Evolutionary conservation across 2,329 filamentous ascomycete species (phyloP).

Genomic region (Pseudocercospora fuligena): DNA sequence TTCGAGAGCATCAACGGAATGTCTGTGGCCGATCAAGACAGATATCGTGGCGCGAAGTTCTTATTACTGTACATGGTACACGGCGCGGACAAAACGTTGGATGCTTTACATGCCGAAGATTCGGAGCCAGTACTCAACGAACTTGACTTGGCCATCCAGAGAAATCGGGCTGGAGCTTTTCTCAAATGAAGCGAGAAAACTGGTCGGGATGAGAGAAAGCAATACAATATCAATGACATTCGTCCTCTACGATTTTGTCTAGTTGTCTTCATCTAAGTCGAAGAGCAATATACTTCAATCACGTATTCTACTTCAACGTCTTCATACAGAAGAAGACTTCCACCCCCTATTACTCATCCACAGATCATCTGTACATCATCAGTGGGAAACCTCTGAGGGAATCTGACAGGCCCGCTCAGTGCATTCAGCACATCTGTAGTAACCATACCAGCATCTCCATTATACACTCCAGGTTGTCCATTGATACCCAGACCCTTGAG

Average conservation of each 20-base stretch:
- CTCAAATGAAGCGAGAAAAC: background rate
- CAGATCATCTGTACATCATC: too few relatives aligned
- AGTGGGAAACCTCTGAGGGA: too few relatives aligned
- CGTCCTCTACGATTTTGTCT: background rate
- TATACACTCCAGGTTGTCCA: too few relatives aligned
- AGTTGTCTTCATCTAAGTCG: too few relatives aligned
- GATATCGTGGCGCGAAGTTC: slow-evolving; percentile 26
- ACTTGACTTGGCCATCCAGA: slow-evolving; percentile 16
- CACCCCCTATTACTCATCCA: too few relatives aligned
- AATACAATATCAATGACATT: background rate
- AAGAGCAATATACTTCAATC: too few relatives aligned
- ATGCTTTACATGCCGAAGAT: slow-evolving; percentile 20
- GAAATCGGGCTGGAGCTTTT: background rate
- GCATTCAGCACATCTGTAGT: too few relatives aligned
- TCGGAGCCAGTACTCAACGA: slow-evolving; percentile 8
- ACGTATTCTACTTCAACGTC: too few relatives aligned
- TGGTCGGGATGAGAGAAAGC: background rate
- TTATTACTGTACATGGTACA: slow-evolving; percentile 25
- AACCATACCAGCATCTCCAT: too few relatives aligned
- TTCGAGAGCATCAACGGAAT: slow-evolving; percentile 26
- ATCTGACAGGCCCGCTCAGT: too few relatives aligned
- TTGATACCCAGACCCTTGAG: too few relatives aligned
- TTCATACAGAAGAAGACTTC: too few relatives aligned
- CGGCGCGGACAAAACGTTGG: slow-evolving; percentile 20
- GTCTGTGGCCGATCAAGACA: slow-evolving; percentile 23